Conservation (phyloP, 352 stramenopile genomes). For the Globisporangium radiosum region DNA sequence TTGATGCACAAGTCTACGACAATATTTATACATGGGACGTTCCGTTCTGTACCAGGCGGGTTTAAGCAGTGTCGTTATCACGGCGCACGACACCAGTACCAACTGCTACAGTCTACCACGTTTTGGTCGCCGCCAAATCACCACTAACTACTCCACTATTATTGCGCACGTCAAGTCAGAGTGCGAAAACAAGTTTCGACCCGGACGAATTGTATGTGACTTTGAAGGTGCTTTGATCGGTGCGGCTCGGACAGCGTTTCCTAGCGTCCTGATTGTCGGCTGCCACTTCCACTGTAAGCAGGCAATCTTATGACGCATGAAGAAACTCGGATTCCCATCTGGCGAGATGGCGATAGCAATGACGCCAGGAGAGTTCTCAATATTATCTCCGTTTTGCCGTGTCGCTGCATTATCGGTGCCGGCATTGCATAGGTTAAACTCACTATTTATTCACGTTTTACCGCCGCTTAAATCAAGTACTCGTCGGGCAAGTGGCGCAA, state of each 20-base stretch:
- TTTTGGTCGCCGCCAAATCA: background rate
- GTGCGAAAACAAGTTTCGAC: background rate
- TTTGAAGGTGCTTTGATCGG: background rate
- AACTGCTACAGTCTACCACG: background rate
- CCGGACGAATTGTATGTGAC: background rate
- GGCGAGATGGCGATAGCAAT: background rate
- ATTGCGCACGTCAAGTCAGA: background rate
- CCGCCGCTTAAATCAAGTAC: too few relatives aligned
- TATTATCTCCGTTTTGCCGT: background rate
- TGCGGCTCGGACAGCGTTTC: background rate
- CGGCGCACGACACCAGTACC: background rate
- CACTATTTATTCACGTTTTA: too few relatives aligned
- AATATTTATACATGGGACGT: background rate
- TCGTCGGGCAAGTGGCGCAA: too few relatives aligned
- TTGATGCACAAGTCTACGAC: too few relatives aligned
- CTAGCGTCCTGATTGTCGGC: background rate
- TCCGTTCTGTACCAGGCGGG: background rate
- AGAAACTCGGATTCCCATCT: background rate
- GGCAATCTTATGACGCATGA: background rate
- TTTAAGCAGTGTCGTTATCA: background rate
- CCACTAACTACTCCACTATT: background rate
- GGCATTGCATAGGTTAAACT: too few relatives aligned
- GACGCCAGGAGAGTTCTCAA: background rate
- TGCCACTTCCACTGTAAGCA: constrained; percentile 1
- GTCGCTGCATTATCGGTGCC: too few relatives aligned